Base-by-base conservation (phyloP, 805 yeast species). In the Saccharomycopsis oosterbeekiorum region DNA sequence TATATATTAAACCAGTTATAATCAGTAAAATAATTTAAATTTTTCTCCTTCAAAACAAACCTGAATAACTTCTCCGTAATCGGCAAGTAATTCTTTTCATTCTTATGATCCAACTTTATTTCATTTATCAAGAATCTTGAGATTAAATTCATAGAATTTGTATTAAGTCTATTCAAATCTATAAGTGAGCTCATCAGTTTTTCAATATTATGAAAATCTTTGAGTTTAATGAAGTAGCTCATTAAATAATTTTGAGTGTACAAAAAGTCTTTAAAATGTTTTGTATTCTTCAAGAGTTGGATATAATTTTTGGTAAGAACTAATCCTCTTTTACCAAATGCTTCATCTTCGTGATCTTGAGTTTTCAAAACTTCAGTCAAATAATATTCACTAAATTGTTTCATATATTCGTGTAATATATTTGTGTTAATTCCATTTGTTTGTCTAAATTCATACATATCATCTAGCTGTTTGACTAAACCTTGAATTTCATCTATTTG, bases 1-100 rank as follows among this genome's bases (percentile, higher is more conserved):
- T 57, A 43, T 29, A 57, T 29, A 14, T 57, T 43, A 9, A 34
- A 40, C 59, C 59, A 57, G 17, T 40, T 42, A 34, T 26, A 29
- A 24, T 19, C 37, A 42, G 36, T 29, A 19, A 57, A 26, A 11
- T 24, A 6, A 4, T 34, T 42, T 5, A 57, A 29, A 26, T 57
- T 37, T 24, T 47, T 29, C n/a, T 15, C 42, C n/a, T 42, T 14
- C n/a, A 19, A 29, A 24, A 57, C 42, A 47, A 29, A 57, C 1
- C 42, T 37, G 8, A 42, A 11, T 17, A 57, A 17, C n/a, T 17
- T 24, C 29, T 36, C 19, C 19, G 37, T 24, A 55, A 34, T 55
- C 12, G 19, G 26, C 15, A 17, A 14, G 37, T 24, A 39, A 19
- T 55, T 55, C 10, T 3, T 21, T 55, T 55, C 21, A 29, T 34